Conservation (phyloP, 2,329 filamentous ascomycete species). For the Raffaelea ambrosiae region DNA sequence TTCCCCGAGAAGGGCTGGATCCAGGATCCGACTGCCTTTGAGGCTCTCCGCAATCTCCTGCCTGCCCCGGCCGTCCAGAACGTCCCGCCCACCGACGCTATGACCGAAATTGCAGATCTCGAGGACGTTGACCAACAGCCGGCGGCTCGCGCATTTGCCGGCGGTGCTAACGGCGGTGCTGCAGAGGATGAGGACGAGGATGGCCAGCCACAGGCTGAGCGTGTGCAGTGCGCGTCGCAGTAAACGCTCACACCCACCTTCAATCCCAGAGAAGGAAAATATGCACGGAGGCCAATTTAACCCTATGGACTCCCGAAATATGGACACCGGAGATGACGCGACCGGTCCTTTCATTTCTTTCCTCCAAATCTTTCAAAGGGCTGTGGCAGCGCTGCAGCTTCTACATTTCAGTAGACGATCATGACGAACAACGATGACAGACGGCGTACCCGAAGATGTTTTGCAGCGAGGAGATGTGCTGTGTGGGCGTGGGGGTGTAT, state of each 20-base stretch:
- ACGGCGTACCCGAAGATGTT: too few relatives aligned
- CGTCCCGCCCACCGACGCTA: constrained; percentile 69
- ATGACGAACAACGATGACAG: background rate
- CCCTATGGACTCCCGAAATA: too few relatives aligned
- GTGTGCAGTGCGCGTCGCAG: constrained; percentile 82
- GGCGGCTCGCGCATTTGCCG: constrained; percentile 55
- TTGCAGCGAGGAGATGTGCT: too few relatives aligned
- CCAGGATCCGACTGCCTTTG: constrained; percentile 59
- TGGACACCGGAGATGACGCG: too few relatives aligned
- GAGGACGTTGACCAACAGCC: constrained; percentile 74
- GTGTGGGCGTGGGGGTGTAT: too few relatives aligned
- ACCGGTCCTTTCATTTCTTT: too few relatives aligned
- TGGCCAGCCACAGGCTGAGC: constrained; percentile 64
- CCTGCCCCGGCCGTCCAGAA: constrained; percentile 57
- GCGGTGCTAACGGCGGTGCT: constrained; percentile 33
- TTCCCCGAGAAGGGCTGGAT: constrained; percentile 78
- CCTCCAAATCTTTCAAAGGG: too few relatives aligned
- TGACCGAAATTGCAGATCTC: constrained; percentile 83
- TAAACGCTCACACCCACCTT: constrained; percentile 31
- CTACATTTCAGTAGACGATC: too few relatives aligned
- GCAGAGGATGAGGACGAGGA: constrained; percentile 76
- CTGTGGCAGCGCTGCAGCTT: too few relatives aligned
- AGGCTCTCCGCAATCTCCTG: constrained; percentile 75
- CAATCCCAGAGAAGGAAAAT: background rate
- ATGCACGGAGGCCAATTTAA: background rate